Evolutionary conservation across 345 rosid genomes (phyloP).

Genomic region (Citrus sinensis): DVS_A1.0 CM039163.1:50763001-50763500

Average conservation of each 20-base stretch:
- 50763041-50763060: constrained; percentile 19
- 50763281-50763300: background rate
- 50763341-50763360: background rate
- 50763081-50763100: constrained; percentile 10
- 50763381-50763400: background rate
- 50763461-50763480: no score
- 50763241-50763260: background rate
- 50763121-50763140: constrained; percentile 17
- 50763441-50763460: no score
- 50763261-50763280: background rate
- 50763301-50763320: constrained; percentile 5
- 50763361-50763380: no score
- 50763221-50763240: background rate
- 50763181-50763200: background rate
- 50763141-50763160: background rate
- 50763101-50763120: constrained; percentile 13
- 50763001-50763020: constrained; percentile 15
- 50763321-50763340: background rate
- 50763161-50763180: background rate
- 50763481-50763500: no score
- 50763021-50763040: constrained; percentile 20
- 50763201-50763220: background rate
- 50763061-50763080: constrained; percentile 19
- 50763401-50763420: no score
- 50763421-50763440: no score